Evolutionary conservation across 2,329 filamentous ascomycete genomes (phyloP), one percentile per base, ranked within the genome.

Genomic region (Elsinoe perseae): DNA sequence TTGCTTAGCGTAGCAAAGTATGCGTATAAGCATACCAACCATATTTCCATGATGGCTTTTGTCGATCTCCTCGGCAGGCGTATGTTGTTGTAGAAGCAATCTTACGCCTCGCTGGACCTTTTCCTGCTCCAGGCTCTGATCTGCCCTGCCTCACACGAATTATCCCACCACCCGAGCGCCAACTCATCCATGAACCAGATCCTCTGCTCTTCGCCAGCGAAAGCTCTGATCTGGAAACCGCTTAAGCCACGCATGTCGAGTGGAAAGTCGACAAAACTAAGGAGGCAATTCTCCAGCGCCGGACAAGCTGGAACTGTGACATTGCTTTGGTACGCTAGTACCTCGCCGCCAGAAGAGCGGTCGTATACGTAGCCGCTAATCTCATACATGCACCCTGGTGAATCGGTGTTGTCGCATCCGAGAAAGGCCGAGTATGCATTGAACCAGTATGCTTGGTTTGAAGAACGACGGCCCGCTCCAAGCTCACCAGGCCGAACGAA

Each of bases 91-190:
- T n/a, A n/a, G n/a, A n/a, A n/a, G n/a, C n/a, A 23, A 8, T 20
- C 16, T 12, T 36, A 7, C 5, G 27, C 42, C 12, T 28, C 43
- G 21, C 40, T n/a, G 27, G 43, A 50, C 20, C 54, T 56, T n/a
- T 50, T 38, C 27, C 52, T 54, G 86, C 86, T 50, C 86, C 86
- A 57, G 89, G 70, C 67, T 89, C 92, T 43, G 85, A 86, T 0
- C 86, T 87, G 64, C 78, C 84, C 77, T 54, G 77, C 76, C 32
- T 66, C 69, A 60, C 77, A 80, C 38, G 67, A 75, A 59, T 74
- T 74, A 66, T 80, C 74, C 56, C 67, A 71, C 77, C 77, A 80
- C 40, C 69, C 71, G 63, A 78, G 63, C 44, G 69, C 60, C 56
- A 80, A 62, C 57, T 76, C 70, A 60, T 79, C 77, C 67, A 78